These are phyloP conservation scores for Epichloe sylvatica DNA, from an alignment of 2,329 filamentous ascomycete genomes.

Conservation along the genomic window DNA sequence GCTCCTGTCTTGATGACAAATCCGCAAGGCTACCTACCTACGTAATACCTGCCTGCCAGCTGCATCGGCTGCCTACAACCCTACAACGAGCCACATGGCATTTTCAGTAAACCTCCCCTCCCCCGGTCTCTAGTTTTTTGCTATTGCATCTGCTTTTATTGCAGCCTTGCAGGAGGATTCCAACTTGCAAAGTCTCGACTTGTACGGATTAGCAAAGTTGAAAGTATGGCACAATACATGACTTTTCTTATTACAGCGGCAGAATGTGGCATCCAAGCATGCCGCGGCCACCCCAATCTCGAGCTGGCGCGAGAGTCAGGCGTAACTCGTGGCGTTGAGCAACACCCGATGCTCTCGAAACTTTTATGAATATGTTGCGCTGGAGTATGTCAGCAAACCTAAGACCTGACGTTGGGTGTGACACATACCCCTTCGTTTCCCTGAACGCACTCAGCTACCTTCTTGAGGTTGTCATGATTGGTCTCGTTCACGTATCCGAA, in stretches of 20 bases:
- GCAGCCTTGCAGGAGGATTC: not conserved
- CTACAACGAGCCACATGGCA: not conserved
- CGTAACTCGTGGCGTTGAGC: conserved; percentile 43
- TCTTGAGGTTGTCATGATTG: conserved; percentile 76
- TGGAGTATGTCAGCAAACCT: conserved; percentile 24
- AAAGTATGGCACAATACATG: not conserved
- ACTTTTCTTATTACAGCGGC: conserved; percentile 45
- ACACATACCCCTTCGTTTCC: conserved; percentile 73
- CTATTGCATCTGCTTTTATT: not conserved
- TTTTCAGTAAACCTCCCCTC: too few relatives aligned
- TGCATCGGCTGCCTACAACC: not conserved
- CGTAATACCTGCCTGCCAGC: not conserved
- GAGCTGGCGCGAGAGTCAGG: conserved; percentile 59
- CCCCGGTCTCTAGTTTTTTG: too few relatives aligned
- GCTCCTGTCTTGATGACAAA: conserved; percentile 3
- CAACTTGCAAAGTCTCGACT: not conserved
- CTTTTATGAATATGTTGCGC: conserved; percentile 57
- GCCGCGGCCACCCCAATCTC: conserved; percentile 81
- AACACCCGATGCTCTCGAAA: conserved; percentile 34
- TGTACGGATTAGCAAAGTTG: conserved; percentile 1
- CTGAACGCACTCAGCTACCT: conserved; percentile 79
- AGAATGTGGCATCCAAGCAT: conserved; percentile 83
- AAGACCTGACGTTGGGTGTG: not conserved
- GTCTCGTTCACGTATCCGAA: conserved; percentile 74
- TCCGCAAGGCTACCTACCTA: not conserved